phyloP scores from a whole-genome alignment of 345 rosid genomes.

The Raphanus sativus region DNA sequence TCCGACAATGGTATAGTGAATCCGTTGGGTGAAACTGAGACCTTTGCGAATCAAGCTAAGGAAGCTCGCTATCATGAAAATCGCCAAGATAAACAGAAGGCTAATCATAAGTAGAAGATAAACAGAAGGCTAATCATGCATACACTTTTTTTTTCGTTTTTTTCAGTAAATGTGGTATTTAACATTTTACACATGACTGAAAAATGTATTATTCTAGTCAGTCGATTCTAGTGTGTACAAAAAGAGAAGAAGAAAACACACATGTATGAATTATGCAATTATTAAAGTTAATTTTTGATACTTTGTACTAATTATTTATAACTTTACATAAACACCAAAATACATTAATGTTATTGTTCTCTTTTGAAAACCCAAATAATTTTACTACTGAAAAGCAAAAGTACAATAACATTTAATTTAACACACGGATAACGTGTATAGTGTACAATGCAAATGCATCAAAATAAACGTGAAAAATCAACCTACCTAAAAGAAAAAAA shows the following conservation, averaged over 20 bases:
- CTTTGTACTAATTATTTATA: neutral
- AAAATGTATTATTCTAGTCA: neutral
- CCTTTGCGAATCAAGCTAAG: too few relatives aligned
- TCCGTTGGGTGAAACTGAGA: too few relatives aligned
- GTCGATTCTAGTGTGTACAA: neutral
- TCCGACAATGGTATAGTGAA: too few relatives aligned
- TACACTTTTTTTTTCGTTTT: neutral
- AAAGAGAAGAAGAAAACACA: neutral
- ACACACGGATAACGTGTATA: neutral
- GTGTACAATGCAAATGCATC: neutral
- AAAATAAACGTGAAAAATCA: slow-evolving; percentile 13
- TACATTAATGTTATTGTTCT: neutral
- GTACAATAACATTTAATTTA: neutral
- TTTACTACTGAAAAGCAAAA: neutral
- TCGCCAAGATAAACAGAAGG: too few relatives aligned
- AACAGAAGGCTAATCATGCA: neutral
- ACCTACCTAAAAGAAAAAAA: neutral
- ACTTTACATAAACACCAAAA: neutral
- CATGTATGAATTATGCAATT: neutral
- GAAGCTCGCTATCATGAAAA: too few relatives aligned
- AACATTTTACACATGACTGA: neutral
- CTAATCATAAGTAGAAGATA: neutral
- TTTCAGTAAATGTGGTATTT: neutral
- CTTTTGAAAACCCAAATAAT: neutral
- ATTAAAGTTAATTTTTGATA: neutral